Percentiles rank a stretch among this genome's conserved stretches.
Conservation (phyloP, 2,329 filamentous ascomycete species). For the Colletotrichum musicola region DNA sequence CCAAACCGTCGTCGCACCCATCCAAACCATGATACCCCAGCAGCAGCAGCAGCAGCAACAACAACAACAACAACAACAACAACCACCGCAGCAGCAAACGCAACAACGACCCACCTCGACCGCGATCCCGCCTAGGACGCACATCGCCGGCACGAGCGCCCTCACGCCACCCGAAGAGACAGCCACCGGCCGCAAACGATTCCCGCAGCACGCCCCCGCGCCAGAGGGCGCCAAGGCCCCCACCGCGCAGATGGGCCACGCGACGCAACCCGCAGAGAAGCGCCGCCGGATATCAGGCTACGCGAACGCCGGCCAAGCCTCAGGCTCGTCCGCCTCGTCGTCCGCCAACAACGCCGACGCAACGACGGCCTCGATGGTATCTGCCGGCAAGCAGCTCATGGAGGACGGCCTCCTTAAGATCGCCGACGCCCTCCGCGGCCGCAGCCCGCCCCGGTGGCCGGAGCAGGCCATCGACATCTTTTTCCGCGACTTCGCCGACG, state of each 20-base stretch:
- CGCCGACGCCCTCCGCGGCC: slow-evolving; percentile 56
- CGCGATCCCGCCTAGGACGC: slow-evolving; percentile 54
- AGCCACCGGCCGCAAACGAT: slow-evolving; percentile 58
- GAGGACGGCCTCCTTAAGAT: slow-evolving; percentile 52
- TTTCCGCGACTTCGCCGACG: slow-evolving; percentile 68
- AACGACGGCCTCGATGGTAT: slow-evolving; percentile 38
- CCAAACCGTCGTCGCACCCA: slow-evolving; percentile 45
- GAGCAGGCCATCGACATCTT: slow-evolving; percentile 71
- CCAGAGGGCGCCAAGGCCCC: slow-evolving; percentile 36
- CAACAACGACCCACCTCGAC: slow-evolving; percentile 48
- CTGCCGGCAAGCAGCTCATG: slow-evolving; percentile 44
- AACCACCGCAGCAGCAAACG: slow-evolving; percentile 11
- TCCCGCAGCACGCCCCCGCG: slow-evolving; percentile 40
- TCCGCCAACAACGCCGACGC: slow-evolving; percentile 48
- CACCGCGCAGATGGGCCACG: slow-evolving; percentile 36
- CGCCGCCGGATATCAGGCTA: slow-evolving; percentile 50
- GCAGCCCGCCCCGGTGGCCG: slow-evolving; percentile 61
- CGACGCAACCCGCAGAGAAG: slow-evolving; percentile 45
- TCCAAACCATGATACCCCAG: slow-evolving; percentile 43
- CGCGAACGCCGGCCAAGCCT: slow-evolving; percentile 37
- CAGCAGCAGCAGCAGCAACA: slow-evolving; percentile 40
- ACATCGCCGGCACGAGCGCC: slow-evolving; percentile 57
- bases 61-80: slow-evolving; percentile 21
- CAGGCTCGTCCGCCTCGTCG: slow-evolving; percentile 12
- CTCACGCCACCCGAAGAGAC: slow-evolving; percentile 69